A percentile compares a stretch with the other conserved stretches of the same genome.
Conservation (phyloP, 2,329 filamentous ascomycete genomes). For the Gnomoniopsis sp. region DNA sequence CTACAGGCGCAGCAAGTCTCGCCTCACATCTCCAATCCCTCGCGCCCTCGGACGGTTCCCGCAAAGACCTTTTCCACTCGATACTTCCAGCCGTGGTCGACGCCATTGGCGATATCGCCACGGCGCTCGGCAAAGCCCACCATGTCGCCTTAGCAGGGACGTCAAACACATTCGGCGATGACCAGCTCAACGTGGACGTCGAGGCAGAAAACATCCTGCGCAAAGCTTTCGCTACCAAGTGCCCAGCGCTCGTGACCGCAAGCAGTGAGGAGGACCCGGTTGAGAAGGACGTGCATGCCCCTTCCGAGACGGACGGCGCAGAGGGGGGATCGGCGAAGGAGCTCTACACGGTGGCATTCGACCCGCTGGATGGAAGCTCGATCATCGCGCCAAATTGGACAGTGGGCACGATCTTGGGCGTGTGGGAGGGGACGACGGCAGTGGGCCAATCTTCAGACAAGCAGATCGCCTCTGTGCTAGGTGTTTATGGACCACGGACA, state of each 20-base stretch:
- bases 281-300: slow-evolving; percentile 35
- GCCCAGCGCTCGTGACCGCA: slow-evolving; percentile 44
- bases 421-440: slow-evolving; percentile 51
- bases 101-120: slow-evolving; percentile 42
- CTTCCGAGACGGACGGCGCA: neutral
- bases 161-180: slow-evolving; percentile 56
- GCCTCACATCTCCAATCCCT: slow-evolving; percentile 22
- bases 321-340: slow-evolving; percentile 35
- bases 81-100: slow-evolving; percentile 48
- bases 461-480: slow-evolving; percentile 49
- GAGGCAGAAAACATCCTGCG: slow-evolving; percentile 47
- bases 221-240: slow-evolving; percentile 34
- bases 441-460: slow-evolving; percentile 36
- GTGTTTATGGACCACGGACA: slow-evolving; percentile 53
- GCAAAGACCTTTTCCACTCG: slow-evolving; percentile 35
- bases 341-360: slow-evolving; percentile 57
- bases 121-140: slow-evolving; percentile 40
- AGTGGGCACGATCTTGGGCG: slow-evolving; percentile 56
- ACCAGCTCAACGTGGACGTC: slow-evolving; percentile 58
- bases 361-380: slow-evolving; percentile 61
- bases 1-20: slow-evolving; percentile 1
- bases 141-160: slow-evolving; percentile 45
- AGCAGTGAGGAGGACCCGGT: slow-evolving; percentile 61
- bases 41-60: slow-evolving; percentile 20
- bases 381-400: slow-evolving; percentile 58